Conservation (phyloP, 768 basidiomycete species). For the Asterophora lycoperdoides region DNA sequence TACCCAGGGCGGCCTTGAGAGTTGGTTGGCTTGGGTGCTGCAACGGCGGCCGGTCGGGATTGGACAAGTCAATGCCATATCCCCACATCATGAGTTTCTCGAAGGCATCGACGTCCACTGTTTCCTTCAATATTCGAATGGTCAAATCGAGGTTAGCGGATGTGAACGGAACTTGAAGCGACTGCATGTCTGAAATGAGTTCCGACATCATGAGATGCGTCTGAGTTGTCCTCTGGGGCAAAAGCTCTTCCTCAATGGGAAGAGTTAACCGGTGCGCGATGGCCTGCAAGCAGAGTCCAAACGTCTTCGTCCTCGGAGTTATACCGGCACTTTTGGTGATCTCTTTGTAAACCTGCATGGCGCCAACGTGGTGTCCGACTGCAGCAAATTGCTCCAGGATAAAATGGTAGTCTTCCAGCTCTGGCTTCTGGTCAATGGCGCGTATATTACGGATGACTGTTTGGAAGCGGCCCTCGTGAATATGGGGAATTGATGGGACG, state of each 20-base stretch:
- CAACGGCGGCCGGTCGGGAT: slow-evolving; percentile 64
- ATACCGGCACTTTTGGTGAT: slow-evolving; percentile 38
- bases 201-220: slow-evolving; percentile 44
- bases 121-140: slow-evolving; percentile 65
- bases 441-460: slow-evolving; percentile 69
- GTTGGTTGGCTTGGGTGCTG: slow-evolving; percentile 30
- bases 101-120: slow-evolving; percentile 51
- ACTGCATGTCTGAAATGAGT: slow-evolving; percentile 57
- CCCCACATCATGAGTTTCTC: slow-evolving; percentile 57
- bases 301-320: slow-evolving; percentile 51
- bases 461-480: slow-evolving; percentile 65
- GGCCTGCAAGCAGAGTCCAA: slow-evolving; percentile 62
- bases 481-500: slow-evolving; percentile 37
- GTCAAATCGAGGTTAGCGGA: slow-evolving; percentile 62
- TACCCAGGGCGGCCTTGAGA: slow-evolving; percentile 7
- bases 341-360: slow-evolving; percentile 58
- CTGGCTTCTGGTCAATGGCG: slow-evolving; percentile 39
- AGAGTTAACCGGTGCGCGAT: slow-evolving; percentile 64
- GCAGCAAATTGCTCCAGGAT: slow-evolving; percentile 73
- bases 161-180: slow-evolving; percentile 43
- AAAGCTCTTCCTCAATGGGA: slow-evolving; percentile 41
- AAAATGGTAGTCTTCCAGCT: slow-evolving; percentile 71
- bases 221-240: slow-evolving; percentile 33
- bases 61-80: slow-evolving; percentile 74
- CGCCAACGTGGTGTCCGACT: slow-evolving; percentile 63